These are phyloP conservation scores for Fusarium tjaetaba DNA, from an alignment of 2,329 filamentous ascomycete species.

Conservation along the genomic window DNA sequence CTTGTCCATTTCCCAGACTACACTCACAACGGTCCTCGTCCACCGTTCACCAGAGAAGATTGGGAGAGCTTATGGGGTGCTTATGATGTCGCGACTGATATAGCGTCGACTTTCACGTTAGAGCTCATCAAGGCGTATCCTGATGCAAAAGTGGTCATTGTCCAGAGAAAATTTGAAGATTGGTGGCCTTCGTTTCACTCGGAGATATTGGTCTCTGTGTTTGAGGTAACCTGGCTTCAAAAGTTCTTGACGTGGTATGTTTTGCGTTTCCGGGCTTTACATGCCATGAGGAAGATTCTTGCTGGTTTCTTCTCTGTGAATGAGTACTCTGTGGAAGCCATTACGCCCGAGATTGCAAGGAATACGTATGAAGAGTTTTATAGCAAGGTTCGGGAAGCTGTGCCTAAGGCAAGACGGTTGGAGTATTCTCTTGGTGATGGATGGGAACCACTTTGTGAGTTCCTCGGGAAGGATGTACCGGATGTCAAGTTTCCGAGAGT, in stretches of 20 bases:
- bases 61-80: constrained; percentile 10
- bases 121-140: constrained; percentile 17
- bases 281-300: constrained; percentile 7
- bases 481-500: constrained; percentile 5
- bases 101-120: neutral
- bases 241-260: neutral
- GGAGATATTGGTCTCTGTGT: neutral
- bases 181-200: constrained; percentile 11
- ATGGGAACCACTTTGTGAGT: constrained; percentile 14
- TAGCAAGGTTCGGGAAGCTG: neutral
- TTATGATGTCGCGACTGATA: constrained; percentile 11
- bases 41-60: neutral
- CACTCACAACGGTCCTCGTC: neutral
- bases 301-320: neutral
- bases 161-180: neutral
- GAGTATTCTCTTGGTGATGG: constrained; percentile 11
- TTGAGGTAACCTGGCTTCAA: neutral
- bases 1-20: neutral
- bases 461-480: constrained; percentile 11
- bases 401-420: neutral
- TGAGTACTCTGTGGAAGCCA: neutral
- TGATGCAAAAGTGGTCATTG: constrained; percentile 7
- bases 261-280: neutral
- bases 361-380: neutral
- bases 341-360: neutral